Conservation (phyloP, 2,329 filamentous ascomycete species). For the Neoscytalidium dimidiatum region DNA sequence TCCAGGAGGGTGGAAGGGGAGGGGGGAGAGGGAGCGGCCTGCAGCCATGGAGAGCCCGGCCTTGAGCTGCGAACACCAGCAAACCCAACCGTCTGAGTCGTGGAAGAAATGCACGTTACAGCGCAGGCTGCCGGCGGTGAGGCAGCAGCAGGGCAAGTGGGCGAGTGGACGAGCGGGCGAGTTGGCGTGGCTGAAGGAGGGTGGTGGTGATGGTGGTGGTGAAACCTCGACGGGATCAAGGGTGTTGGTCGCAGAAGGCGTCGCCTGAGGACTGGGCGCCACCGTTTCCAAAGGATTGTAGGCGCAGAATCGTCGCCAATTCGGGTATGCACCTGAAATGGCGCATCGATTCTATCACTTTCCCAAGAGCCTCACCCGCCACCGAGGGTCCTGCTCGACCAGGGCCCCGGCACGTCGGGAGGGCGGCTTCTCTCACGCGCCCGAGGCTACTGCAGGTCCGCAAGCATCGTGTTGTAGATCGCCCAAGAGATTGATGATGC, state of each 20-base stretch:
- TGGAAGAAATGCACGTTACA: constrained; percentile 11
- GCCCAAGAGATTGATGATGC: constrained; percentile 4
- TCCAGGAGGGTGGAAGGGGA: background rate
- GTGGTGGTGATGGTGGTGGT: too few species aligned
- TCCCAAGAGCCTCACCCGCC: background rate
- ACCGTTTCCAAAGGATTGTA: constrained; percentile 18
- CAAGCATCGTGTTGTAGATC: background rate
- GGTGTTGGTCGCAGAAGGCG: constrained; percentile 6
- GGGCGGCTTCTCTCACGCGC: constrained; percentile 7
- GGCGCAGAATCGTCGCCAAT: constrained; percentile 19
- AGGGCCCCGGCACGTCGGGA: constrained; percentile 8
- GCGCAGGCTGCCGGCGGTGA: constrained; percentile 13
- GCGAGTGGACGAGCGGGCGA: too few species aligned
- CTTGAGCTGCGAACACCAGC: constrained; percentile 1
- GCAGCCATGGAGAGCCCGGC: background rate
- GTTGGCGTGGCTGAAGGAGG: constrained; percentile 12
- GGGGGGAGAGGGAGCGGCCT: too few species aligned
- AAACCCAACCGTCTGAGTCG: background rate
- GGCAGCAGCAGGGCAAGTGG: background rate
- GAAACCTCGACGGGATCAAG: constrained; percentile 16
- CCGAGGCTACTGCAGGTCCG: constrained; percentile 20
- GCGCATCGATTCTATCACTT: constrained; percentile 13
- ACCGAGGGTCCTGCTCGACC: constrained; percentile 5
- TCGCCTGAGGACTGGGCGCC: constrained; percentile 13
- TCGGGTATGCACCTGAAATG: constrained; percentile 12